Percentiles rank a stretch among this genome's conserved stretches.
Evolutionary conservation across 129 eudicot genomes (phyloP).

Genomic region (Flaveria linearis): DNA sequence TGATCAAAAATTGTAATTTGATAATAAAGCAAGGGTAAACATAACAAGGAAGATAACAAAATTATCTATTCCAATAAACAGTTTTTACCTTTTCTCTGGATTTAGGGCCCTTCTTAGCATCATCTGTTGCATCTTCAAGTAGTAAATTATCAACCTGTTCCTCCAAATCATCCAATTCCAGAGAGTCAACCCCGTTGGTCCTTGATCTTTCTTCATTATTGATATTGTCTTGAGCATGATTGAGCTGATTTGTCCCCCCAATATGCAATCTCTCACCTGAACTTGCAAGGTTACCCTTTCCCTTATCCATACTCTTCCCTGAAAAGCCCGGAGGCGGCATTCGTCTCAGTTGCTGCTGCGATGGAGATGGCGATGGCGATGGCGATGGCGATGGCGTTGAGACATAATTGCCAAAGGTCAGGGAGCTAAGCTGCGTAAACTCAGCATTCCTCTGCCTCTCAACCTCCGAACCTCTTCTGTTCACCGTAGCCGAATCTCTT

Average conservation of each 20-base stretch:
- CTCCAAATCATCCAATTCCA: slow-evolving; percentile 61
- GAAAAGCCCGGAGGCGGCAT: slow-evolving; percentile 76
- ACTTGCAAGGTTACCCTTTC: slow-evolving; percentile 34
- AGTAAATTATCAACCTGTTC: slow-evolving; percentile 53
- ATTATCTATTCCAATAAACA: background rate
- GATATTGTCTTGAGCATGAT: too few species aligned
- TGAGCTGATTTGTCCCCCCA: slow-evolving; percentile 12
- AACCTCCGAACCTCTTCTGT: slow-evolving; percentile 25
- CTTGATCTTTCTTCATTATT: too few species aligned
- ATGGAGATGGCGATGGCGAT: slow-evolving; percentile 18
- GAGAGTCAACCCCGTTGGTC: background rate
- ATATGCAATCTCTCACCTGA: slow-evolving; percentile 22
- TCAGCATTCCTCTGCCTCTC: slow-evolving; percentile 25
- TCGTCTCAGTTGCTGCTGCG: too few species aligned
- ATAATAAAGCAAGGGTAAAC: background rate
- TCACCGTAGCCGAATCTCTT: slow-evolving; percentile 32
- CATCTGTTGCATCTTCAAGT: slow-evolving; percentile 52
- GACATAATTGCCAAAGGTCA: slow-evolving; percentile 36
- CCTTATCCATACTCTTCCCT: slow-evolving; percentile 34
- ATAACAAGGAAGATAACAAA: background rate
- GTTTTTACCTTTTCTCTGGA: slow-evolving; percentile 90
- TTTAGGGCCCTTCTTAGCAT: slow-evolving; percentile 44
- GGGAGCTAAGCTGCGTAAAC: slow-evolving; percentile 7
- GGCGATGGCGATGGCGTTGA: slow-evolving; percentile 15
- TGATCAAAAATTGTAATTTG: slow-evolving; percentile 33